Percentiles rank a stretch among this genome's conserved stretches.
phyloP scores from a whole-genome alignment of 768 basidiomycete genomes.

The Termitomyces sp. region DNA sequence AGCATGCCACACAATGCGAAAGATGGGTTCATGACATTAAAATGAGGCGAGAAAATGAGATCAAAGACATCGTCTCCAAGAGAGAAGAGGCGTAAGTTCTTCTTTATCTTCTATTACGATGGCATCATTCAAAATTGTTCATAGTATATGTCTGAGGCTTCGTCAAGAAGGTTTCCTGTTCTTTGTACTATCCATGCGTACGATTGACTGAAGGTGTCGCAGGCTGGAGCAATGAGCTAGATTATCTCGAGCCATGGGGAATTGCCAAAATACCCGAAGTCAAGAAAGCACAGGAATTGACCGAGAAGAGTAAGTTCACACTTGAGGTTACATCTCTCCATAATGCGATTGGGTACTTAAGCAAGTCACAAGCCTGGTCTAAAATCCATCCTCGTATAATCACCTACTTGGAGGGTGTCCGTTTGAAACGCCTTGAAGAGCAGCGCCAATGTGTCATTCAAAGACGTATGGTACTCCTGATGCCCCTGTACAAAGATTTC shows the following conservation, averaged over 20 bases:
- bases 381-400: conserved; percentile 17
- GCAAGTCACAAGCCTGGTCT: conserved; percentile 19
- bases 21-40: neutral
- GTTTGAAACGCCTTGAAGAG: conserved; percentile 4
- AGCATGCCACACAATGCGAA: conserved; percentile 2
- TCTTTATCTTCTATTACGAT: neutral
- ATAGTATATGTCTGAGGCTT: conserved; percentile 15
- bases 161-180: conserved; percentile 3
- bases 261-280: conserved; percentile 16
- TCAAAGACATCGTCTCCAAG: conserved; percentile 1
- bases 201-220: neutral
- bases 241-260: conserved; percentile 1
- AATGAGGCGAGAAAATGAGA: conserved; percentile 7
- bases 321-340: neutral
- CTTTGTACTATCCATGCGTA: neutral
- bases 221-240: conserved; percentile 8
- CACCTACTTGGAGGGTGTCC: conserved; percentile 7
- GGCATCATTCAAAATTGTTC: neutral
- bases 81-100: conserved; percentile 13
- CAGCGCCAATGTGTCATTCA: neutral
- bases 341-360: neutral
- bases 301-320: conserved; percentile 16
- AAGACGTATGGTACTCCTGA: neutral
- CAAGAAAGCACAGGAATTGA: conserved; percentile 15
- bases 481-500: neutral